Base-by-base conservation (phyloP, 2,329 filamentous ascomycete genomes). In the Penicillium aurantiogriseum region DNA sequence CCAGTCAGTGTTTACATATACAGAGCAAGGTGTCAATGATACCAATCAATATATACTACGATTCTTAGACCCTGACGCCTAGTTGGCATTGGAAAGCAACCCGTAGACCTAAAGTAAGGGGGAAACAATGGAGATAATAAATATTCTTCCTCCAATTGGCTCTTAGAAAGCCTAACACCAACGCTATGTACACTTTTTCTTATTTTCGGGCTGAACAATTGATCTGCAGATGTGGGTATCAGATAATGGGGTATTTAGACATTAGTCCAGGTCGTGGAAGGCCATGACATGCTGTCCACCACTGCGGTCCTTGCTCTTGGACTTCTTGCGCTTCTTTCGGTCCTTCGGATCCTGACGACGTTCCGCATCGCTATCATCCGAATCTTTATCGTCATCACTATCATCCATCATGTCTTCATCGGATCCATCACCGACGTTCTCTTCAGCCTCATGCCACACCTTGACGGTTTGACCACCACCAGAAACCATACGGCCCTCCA, bases 381-480 rank as follows among this genome's bases (percentile, higher is more conserved):
- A 79, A 19, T 71, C 71, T 31, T 70, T 69, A 51, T 66, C 68
- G 35, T 71, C 69, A 33, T 79, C 77, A 11, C 79, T 78, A 31
- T 82, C 80, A 48, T 76, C 74, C 21, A 71, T 64, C 55, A 67
- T 69, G 47, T 71, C 71, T 59, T 77, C 75, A 25, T 65, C 65
- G 19, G 77, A 80, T 0, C 80, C 79, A 0, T 76, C 76, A 0
- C 76, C 81, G 1, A 80, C 81, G 0, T 83, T 82, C 0, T 80
- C 81, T 1, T 79, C 79, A 1, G 88, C 84, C 70, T 94, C 86
- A 59, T 86, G 86, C 94, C 94, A 99, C 2, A 97, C 87, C 75
- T 97, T 97, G 62, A 99, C 84, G 0, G 87, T 86, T 65, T 83
- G 84, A 0, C 94, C 94, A 53, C 94, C 94, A 11, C 91, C 92